Evolutionary conservation across 31 red algal genomes (phyloP).

Genomic region (Odonthalia washingtoniensis): DNA sequence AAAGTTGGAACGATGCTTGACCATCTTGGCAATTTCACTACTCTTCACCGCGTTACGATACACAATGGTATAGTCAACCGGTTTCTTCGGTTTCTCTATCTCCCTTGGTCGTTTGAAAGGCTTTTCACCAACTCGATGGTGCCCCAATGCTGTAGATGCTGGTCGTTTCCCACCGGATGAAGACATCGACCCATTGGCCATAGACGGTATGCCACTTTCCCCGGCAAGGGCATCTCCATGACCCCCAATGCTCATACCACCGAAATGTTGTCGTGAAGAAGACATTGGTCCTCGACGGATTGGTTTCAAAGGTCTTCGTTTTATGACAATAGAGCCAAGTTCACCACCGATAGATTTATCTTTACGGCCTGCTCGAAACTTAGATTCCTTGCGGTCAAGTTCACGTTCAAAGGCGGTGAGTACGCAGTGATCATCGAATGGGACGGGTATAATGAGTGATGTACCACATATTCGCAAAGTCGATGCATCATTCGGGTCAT

Average conservation of each 20-base stretch:
- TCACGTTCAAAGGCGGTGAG: slow-evolving; percentile 77
- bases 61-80: slow-evolving; percentile 69
- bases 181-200: slow-evolving; percentile 47
- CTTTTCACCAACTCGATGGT: slow-evolving; percentile 56
- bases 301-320: slow-evolving; percentile 65
- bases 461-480: slow-evolving; percentile 67
- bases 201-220: background rate
- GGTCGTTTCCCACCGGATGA: too few relatives aligned
- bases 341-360: slow-evolving; percentile 89
- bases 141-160: slow-evolving; percentile 29
- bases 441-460: slow-evolving; percentile 61
- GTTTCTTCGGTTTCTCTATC: slow-evolving; percentile 66
- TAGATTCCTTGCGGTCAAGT: slow-evolving; percentile 78
- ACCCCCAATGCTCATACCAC: background rate
- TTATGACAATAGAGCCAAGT: slow-evolving; percentile 81
- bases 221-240: background rate
- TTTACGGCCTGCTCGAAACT: slow-evolving; percentile 82
- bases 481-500: slow-evolving; percentile 72
- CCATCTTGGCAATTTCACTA: slow-evolving; percentile 82
- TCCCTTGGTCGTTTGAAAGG: slow-evolving; percentile 45
- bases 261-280: slow-evolving; percentile 53
- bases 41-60: slow-evolving; percentile 71
- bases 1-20: slow-evolving; percentile 55
- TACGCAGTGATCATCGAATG: slow-evolving; percentile 79
- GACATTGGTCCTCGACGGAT: too few relatives aligned